Percentiles rank a stretch among this genome's conserved stretches.
Evolutionary conservation across 2,329 filamentous ascomycete genomes (phyloP).

Genomic region (Exutisphaerella laricina): DNA sequence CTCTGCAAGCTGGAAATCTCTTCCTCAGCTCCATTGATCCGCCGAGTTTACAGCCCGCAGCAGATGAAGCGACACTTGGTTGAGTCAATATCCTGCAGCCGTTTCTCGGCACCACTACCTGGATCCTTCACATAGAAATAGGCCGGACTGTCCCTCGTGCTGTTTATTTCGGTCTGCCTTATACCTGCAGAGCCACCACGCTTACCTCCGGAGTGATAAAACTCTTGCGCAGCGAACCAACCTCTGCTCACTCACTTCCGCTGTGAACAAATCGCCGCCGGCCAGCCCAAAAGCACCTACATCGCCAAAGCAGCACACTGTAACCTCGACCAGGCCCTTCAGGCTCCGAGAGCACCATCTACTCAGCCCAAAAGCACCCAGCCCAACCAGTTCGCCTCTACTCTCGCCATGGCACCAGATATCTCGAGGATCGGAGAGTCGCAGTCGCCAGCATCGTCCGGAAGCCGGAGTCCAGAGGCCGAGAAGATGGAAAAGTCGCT

Average conservation of each 20-base stretch:
- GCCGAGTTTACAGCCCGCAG: too few relatives aligned
- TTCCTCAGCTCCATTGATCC: not conserved
- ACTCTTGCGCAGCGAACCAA: not conserved
- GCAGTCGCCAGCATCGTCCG: constrained; percentile 2
- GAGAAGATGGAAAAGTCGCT: constrained; percentile 24
- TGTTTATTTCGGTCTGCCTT: too few relatives aligned
- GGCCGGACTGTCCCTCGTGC: too few relatives aligned
- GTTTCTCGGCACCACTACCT: too few relatives aligned
- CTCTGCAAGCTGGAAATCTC: not conserved
- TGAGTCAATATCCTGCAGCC: too few relatives aligned
- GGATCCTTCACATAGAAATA: too few relatives aligned
- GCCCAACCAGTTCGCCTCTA: not conserved
- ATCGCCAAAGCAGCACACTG: not conserved
- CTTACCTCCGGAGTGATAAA: too few relatives aligned
- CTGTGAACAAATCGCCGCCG: not conserved
- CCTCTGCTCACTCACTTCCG: not conserved
- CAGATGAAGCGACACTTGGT: too few relatives aligned
- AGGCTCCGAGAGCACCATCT: not conserved
- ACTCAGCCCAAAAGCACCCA: constrained; percentile 1
- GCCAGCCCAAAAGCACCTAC: constrained; percentile 4
- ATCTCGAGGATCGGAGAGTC: constrained; percentile 13
- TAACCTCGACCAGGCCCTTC: not conserved
- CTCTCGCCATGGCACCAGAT: constrained; percentile 15
- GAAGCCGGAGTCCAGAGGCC: constrained; percentile 9
- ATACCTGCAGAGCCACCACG: not conserved